phyloP scores from a whole-genome alignment of 2,329 filamentous ascomycete genomes.

The Pseudopyricularia cyperi region DNA sequence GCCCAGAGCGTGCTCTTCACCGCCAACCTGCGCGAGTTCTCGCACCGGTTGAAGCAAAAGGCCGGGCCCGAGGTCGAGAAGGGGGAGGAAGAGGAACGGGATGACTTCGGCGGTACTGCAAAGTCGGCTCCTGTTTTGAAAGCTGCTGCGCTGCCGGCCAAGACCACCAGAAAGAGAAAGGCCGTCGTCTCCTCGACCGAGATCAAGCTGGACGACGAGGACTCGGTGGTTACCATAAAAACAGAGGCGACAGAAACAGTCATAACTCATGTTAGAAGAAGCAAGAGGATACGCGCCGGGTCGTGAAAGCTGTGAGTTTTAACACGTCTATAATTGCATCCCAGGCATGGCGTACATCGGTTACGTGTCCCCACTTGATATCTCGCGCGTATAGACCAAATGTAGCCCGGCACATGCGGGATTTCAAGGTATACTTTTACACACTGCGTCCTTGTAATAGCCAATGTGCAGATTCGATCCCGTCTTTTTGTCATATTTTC shows the following conservation, averaged over 20 bases:
- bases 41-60: constrained; percentile 37
- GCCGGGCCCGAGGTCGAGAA: not conserved
- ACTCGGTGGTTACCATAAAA: not conserved
- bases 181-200: not conserved
- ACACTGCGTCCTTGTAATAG: no score
- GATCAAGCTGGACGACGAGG: not conserved
- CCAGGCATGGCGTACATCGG: not conserved
- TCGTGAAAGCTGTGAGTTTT: not conserved
- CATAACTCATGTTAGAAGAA: not conserved
- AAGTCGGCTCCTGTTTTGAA: not conserved
- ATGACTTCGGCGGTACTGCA: not conserved
- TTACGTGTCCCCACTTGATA: no score
- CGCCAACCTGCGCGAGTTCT: constrained; percentile 77
- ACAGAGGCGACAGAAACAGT: not conserved
- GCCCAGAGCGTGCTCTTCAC: constrained; percentile 95
- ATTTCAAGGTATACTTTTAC: no score
- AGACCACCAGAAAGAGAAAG: not conserved
- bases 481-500: no score
- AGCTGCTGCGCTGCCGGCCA: not conserved
- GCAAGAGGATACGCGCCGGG: not conserved
- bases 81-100: not conserved
- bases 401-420: no score
- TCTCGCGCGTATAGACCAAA: no score
- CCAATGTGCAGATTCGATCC: no score
- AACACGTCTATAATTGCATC: not conserved